Percentiles rank a stretch among this genome's conserved stretches.
Evolutionary conservation across 805 yeast genomes (phyloP).

Genomic region (Barnettozyma siamensis): DNA sequence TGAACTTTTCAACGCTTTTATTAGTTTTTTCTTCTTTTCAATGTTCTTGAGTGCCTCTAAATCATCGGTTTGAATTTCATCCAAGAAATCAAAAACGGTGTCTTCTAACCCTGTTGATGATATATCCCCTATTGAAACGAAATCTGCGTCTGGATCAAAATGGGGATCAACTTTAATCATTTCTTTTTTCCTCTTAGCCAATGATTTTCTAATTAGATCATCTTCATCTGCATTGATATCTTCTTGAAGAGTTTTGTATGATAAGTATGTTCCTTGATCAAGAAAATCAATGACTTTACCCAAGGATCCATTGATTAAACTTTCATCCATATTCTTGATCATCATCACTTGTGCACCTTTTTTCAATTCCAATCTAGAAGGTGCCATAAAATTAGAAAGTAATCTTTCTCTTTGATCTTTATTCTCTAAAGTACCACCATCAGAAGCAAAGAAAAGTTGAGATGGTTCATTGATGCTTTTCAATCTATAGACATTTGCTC

Average conservation of each 20-base stretch:
- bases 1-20: constrained; percentile 37
- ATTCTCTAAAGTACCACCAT: constrained; percentile 45
- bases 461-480: constrained; percentile 38
- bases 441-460: constrained; percentile 43
- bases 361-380: constrained; percentile 49
- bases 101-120: constrained; percentile 31
- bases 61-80: constrained; percentile 23
- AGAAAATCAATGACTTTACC: constrained; percentile 62
- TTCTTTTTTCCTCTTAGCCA: constrained; percentile 4
- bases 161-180: not conserved
- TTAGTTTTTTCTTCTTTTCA: constrained; percentile 42
- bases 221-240: constrained; percentile 22
- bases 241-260: constrained; percentile 27
- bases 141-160: constrained; percentile 1
- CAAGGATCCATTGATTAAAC: constrained; percentile 70
- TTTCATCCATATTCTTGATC: constrained; percentile 66
- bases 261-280: constrained; percentile 43
- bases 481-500: constrained; percentile 52
- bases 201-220: constrained; percentile 13
- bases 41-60: constrained; percentile 29
- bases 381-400: constrained; percentile 57
- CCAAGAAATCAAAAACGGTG: constrained; percentile 44
- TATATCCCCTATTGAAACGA: constrained; percentile 2
- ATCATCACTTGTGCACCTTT: constrained; percentile 80
- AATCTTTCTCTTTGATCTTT: constrained; percentile 37